Conservation (phyloP, 1,139 yeast species). For the Taphrina wiesneri region DNA sequence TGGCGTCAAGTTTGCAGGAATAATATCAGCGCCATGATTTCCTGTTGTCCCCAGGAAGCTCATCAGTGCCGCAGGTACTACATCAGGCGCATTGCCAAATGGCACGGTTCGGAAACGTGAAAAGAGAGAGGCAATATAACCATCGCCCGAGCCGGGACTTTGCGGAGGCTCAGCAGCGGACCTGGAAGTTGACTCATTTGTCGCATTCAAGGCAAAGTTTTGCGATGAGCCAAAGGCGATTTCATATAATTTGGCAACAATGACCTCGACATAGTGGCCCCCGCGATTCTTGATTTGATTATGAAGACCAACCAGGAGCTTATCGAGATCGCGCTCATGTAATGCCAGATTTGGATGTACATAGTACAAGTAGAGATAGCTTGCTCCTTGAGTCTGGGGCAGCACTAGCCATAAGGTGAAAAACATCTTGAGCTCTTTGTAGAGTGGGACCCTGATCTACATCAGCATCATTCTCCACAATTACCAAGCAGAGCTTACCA, state of each 20-base stretch:
- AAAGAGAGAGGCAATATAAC: constrained; percentile 11
- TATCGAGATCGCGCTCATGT: constrained; percentile 39
- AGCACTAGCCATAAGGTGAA: constrained; percentile 56
- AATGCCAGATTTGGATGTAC: constrained; percentile 36
- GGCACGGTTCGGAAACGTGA: constrained; percentile 27
- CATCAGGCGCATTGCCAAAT: constrained; percentile 10
- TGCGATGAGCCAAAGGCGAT: constrained; percentile 11
- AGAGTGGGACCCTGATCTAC: constrained; percentile 52
- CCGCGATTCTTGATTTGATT: constrained; percentile 29
- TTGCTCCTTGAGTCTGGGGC: constrained; percentile 47
- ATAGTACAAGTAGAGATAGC: constrained; percentile 37
- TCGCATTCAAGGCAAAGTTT: not conserved
- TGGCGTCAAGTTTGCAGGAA: constrained; percentile 18
- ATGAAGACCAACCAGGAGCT: constrained; percentile 21
- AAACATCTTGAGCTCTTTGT: constrained; percentile 49
- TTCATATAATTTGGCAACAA: not conserved
- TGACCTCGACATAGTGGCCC: constrained; percentile 14
- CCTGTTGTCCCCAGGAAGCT: constrained; percentile 3
- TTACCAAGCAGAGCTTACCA: constrained; percentile 31
- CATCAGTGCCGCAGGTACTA: constrained; percentile 13
- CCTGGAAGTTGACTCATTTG: not conserved
- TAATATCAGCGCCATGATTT: constrained; percentile 1
- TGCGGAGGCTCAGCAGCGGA: not conserved
- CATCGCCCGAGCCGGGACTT: not conserved
- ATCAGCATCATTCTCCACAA: not conserved